A percentile compares a stretch with the other conserved stretches of the same genome.
Conservation (phyloP, 257 asterid genomes). For the Fraxinus excelsior region DNA sequence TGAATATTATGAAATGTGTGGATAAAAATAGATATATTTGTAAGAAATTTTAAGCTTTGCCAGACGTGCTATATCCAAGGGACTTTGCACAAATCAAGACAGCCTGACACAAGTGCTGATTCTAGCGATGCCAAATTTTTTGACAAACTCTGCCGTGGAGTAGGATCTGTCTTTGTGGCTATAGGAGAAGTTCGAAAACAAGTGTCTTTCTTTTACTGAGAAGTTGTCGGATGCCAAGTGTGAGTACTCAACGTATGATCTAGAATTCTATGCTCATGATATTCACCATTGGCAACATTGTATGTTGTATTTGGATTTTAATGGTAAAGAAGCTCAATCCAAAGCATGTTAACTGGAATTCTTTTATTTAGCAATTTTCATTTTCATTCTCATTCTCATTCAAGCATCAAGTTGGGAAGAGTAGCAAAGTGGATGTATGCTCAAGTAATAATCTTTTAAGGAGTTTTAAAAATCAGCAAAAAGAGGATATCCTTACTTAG, state of each 20-base stretch:
- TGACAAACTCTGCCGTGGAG: neutral
- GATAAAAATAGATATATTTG: too few species aligned
- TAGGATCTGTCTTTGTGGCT: neutral
- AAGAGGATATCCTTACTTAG: neutral
- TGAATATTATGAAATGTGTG: too few species aligned
- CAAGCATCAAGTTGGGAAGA: neutral
- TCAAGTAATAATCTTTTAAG: neutral
- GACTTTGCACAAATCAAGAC: neutral
- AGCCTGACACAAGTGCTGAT: neutral
- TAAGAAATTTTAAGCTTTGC: too few species aligned
- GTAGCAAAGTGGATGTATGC: neutral
- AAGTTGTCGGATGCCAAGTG: neutral
- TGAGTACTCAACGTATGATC: neutral
- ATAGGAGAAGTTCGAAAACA: neutral
- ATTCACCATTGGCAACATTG: too few species aligned
- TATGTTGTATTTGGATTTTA: too few species aligned
- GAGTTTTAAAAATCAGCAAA: neutral
- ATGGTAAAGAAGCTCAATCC: too few species aligned
- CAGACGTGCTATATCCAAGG: neutral
- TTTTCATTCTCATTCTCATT: too few species aligned
- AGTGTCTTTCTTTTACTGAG: neutral
- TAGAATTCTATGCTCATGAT: neutral
- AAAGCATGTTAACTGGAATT: too few species aligned
- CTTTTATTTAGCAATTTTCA: too few species aligned
- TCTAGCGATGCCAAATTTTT: neutral